phyloP scores from a whole-genome alignment of 768 basidiomycete species.

The Lactarius psammicola region DNA sequence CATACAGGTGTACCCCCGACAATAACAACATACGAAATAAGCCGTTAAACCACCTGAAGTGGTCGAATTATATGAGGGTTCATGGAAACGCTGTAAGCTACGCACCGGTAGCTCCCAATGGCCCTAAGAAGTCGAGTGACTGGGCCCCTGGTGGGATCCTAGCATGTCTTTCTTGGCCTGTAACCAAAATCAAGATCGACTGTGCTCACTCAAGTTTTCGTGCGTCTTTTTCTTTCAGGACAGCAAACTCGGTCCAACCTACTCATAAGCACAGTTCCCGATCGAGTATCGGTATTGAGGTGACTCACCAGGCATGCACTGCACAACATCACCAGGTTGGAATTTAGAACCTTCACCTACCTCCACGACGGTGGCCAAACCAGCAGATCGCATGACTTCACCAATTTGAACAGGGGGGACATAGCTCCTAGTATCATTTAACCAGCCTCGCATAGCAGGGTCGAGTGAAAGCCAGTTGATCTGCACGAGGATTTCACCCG shows the following conservation, averaged over 20 bases:
- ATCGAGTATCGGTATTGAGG: not conserved
- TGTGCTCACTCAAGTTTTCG: constrained; percentile 54
- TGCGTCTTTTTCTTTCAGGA: constrained; percentile 53
- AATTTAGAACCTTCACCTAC: constrained; percentile 54
- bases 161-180: not conserved
- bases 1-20: too few relatives aligned
- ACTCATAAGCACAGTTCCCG: not conserved
- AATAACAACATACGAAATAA: too few relatives aligned
- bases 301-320: constrained; percentile 55
- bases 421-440: constrained; percentile 72
- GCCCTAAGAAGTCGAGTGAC: constrained; percentile 77
- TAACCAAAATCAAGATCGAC: not conserved
- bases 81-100: not conserved
- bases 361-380: constrained; percentile 64
- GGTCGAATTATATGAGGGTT: not conserved
- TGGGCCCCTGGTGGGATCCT: constrained; percentile 61
- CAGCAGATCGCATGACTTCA: constrained; percentile 65
- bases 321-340: constrained; percentile 67
- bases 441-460: constrained; percentile 87
- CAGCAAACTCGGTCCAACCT: constrained; percentile 80
- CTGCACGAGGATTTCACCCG: constrained; percentile 64
- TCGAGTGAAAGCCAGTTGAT: constrained; percentile 80
- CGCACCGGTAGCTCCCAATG: constrained; percentile 70
- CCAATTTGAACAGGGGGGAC: constrained; percentile 45
- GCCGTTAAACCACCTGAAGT: too few relatives aligned